Conservation (phyloP, 805 yeast species). For the Candida ponderosae region DNA sequence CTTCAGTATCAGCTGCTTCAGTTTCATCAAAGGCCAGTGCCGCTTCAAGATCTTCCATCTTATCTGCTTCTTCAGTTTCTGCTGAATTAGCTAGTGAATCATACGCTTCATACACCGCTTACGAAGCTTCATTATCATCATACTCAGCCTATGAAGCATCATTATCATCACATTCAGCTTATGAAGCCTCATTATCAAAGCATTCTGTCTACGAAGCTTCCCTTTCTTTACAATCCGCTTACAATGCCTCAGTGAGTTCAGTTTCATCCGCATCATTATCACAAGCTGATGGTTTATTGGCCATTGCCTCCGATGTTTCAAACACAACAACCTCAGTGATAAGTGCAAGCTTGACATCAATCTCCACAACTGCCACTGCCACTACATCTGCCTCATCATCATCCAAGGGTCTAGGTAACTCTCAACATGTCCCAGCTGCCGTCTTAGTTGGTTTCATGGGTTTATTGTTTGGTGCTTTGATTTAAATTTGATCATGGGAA, state of each 20-base stretch:
- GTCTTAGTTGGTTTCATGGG: constrained; percentile 19
- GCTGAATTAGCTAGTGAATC: constrained; percentile 7
- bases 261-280: constrained; percentile 18
- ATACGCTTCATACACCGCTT: too few species aligned
- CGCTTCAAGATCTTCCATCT: too few species aligned
- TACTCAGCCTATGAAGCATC: constrained; percentile 15
- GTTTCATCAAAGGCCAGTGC: constrained; percentile 7
- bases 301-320: constrained; percentile 31
- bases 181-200: constrained; percentile 6
- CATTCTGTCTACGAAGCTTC: constrained; percentile 9
- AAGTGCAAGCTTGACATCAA: constrained; percentile 8
- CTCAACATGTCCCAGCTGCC: constrained; percentile 16
- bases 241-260: constrained; percentile 16
- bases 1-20: constrained; percentile 9
- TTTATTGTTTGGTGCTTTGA: constrained; percentile 19
- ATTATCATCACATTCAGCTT: constrained; percentile 13
- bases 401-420: constrained; percentile 24
- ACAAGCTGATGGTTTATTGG: constrained; percentile 30
- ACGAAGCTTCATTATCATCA: constrained; percentile 10
- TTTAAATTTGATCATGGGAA: constrained; percentile 5
- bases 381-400: constrained; percentile 20
- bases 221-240: constrained; percentile 10
- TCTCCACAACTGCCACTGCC: constrained; percentile 15
- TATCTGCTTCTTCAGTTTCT: constrained; percentile 12
- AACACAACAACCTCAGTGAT: constrained; percentile 19